Evolutionary conservation across 164 flowering plant genomes (phyloP).

Genomic region (Kalanchoe fedtschenkoi): DNA sequence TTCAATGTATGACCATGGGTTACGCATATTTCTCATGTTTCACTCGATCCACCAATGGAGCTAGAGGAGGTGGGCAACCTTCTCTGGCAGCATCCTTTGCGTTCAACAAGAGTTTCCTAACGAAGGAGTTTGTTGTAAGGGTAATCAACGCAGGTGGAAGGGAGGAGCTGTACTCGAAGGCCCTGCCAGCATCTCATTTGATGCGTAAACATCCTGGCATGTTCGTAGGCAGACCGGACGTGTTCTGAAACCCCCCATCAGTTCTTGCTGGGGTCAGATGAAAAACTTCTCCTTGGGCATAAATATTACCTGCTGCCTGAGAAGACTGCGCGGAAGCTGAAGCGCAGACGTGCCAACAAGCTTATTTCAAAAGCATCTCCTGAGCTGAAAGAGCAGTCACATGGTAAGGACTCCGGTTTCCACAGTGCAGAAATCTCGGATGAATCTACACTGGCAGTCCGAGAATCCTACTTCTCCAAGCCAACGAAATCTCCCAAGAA

Average conservation of each 20-base stretch:
- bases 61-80: background rate
- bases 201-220: constrained; percentile 45
- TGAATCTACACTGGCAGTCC: constrained; percentile 31
- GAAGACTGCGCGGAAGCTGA: constrained; percentile 39
- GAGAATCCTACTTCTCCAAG: constrained; percentile 32
- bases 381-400: constrained; percentile 9
- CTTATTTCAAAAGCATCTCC: constrained; percentile 7
- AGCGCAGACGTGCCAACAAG: constrained; percentile 17
- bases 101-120: background rate
- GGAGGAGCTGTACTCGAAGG: background rate
- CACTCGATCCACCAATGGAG: background rate
- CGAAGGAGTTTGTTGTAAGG: background rate
- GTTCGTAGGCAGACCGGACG: constrained; percentile 35
- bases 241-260: constrained; percentile 43
- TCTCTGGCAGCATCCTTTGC: too few species aligned
- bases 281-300: constrained; percentile 35
- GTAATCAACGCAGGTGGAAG: background rate
- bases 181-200: constrained; percentile 10
- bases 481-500: constrained; percentile 11
- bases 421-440: constrained; percentile 11
- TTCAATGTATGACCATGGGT: background rate
- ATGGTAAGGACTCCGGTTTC: too few species aligned
- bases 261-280: constrained; percentile 34
- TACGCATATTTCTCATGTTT: constrained; percentile 1
- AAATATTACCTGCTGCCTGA: constrained; percentile 40